These are phyloP conservation scores for Ogataea henricii DNA, from an alignment of 805 yeast genomes.

Conservation along the genomic window DNA sequence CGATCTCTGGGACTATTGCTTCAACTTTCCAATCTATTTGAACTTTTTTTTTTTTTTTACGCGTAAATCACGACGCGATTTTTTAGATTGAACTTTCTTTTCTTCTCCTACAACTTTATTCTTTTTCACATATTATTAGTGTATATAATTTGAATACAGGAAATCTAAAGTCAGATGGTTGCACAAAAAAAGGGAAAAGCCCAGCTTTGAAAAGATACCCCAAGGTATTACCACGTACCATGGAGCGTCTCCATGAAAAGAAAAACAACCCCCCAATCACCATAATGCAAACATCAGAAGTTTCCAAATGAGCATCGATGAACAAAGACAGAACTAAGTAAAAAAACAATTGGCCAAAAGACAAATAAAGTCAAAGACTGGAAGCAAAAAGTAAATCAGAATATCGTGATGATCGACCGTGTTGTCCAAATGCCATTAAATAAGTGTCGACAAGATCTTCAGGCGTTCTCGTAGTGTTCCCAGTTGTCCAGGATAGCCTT, in stretches of 20 bases:
- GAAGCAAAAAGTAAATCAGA: constrained; percentile 2
- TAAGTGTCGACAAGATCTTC: constrained; percentile 12
- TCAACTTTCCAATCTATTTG: too few relatives aligned
- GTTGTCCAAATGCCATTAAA: constrained; percentile 1
- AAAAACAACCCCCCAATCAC: constrained; percentile 1
- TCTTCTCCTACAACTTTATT: too few relatives aligned
- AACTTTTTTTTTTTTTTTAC: not conserved
- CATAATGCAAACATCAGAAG: not conserved
- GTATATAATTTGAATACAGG: not conserved
- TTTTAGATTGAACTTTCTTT: not conserved
- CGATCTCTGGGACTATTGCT: too few relatives aligned
- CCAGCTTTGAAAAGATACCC: constrained; percentile 1
- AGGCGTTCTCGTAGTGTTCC: constrained; percentile 75
- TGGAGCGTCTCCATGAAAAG: not conserved
- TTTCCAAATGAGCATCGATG: constrained; percentile 5
- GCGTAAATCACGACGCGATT: not conserved
- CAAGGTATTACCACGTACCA: constrained; percentile 7
- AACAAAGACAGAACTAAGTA: not conserved
- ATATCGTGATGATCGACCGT: not conserved
- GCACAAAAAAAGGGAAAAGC: not conserved
- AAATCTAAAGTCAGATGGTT: not conserved
- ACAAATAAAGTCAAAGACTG: not conserved
- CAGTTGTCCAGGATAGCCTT: constrained; percentile 91
- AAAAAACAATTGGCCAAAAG: constrained; percentile 2
- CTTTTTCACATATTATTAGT: constrained; percentile 5